Percentiles rank a stretch among this genome's conserved stretches.
Evolutionary conservation across 2,329 filamentous ascomycete species (phyloP).

Genomic region (Colletotrichum noveboracense): DNA sequence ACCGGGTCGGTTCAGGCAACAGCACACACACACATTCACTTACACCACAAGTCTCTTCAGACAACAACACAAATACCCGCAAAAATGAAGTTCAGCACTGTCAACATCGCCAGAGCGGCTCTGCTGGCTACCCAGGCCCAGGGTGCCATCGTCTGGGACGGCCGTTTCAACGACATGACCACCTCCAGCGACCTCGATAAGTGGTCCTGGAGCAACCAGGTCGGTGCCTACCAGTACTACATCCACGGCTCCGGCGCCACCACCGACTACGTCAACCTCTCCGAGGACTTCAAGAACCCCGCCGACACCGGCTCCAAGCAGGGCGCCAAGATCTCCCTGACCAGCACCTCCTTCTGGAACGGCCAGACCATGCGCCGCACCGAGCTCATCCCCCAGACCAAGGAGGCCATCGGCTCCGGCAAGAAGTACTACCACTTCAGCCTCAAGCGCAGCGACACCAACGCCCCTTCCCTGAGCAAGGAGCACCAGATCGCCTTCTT

Average conservation of each 20-base stretch:
- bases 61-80: neutral
- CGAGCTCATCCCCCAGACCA: slow-evolving; percentile 76
- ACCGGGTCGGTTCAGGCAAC: slow-evolving; percentile 14
- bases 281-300: slow-evolving; percentile 67
- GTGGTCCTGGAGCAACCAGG: slow-evolving; percentile 73
- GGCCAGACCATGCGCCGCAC: slow-evolving; percentile 75
- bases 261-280: slow-evolving; percentile 67
- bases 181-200: slow-evolving; percentile 59
- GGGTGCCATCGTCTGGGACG: slow-evolving; percentile 62
- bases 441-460: slow-evolving; percentile 63
- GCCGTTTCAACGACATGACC: slow-evolving; percentile 66
- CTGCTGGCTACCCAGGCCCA: slow-evolving; percentile 18
- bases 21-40: neutral
- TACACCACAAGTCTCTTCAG: slow-evolving; percentile 1
- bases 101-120: slow-evolving; percentile 17
- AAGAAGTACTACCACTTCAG: slow-evolving; percentile 77
- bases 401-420: slow-evolving; percentile 66
- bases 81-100: slow-evolving; percentile 18
- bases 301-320: slow-evolving; percentile 65
- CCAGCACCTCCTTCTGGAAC: slow-evolving; percentile 71
- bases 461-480: slow-evolving; percentile 64
- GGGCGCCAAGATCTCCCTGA: slow-evolving; percentile 73
- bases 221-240: slow-evolving; percentile 77
- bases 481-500: slow-evolving; percentile 72
- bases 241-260: slow-evolving; percentile 68